phyloP scores from a whole-genome alignment of 768 basidiomycete genomes.

The Chiua virens region DNA sequence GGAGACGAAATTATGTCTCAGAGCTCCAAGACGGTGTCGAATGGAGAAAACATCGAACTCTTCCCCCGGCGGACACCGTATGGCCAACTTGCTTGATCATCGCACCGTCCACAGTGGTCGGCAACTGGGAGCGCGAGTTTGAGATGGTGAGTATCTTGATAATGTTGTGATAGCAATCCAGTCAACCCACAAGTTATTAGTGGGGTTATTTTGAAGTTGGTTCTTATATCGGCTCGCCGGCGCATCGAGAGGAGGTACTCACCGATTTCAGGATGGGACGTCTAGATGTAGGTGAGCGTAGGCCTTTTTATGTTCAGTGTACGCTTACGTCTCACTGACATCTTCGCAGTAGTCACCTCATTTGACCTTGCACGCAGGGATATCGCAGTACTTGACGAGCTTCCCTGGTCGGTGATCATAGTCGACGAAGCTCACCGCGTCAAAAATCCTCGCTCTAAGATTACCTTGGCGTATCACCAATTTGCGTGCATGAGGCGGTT shows the following conservation, averaged over 20 bases:
- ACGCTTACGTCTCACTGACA: background rate
- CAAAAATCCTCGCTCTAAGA: slow-evolving; percentile 73
- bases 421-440: slow-evolving; percentile 91
- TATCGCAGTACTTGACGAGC: slow-evolving; percentile 64
- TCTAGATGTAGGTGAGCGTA: slow-evolving; percentile 72
- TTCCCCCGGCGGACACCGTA: slow-evolving; percentile 66
- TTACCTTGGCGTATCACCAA: slow-evolving; percentile 66
- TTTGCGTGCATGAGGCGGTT: slow-evolving; percentile 71
- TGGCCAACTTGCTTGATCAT: slow-evolving; percentile 91
- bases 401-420: slow-evolving; percentile 71
- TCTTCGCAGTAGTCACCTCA: slow-evolving; percentile 67
- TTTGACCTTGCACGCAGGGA: slow-evolving; percentile 74
- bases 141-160: slow-evolving; percentile 52
- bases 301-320: background rate
- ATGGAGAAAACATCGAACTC: slow-evolving; percentile 50
- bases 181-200: slow-evolving; percentile 37
- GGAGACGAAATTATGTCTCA: slow-evolving; percentile 68
- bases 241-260: slow-evolving; percentile 56
- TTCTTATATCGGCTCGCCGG: slow-evolving; percentile 54
- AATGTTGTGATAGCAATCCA: background rate
- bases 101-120: slow-evolving; percentile 79
- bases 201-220: slow-evolving; percentile 96
- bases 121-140: slow-evolving; percentile 91
- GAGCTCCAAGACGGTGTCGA: slow-evolving; percentile 56
- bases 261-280: slow-evolving; percentile 78